phyloP scores from a whole-genome alignment of 257 asterid genomes.

The Solanum chmielewskii region DNA sequence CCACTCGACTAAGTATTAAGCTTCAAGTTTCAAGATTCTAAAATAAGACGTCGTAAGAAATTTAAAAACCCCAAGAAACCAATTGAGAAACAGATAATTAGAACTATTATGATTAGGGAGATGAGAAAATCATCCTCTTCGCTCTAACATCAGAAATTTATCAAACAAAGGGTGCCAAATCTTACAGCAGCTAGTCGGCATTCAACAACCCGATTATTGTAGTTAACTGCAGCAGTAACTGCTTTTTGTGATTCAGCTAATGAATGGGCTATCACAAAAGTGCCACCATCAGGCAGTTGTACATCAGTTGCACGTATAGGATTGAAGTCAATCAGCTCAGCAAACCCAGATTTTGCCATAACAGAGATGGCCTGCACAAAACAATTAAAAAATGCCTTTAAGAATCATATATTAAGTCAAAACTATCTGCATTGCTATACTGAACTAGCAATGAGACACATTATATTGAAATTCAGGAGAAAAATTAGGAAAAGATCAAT shows the following conservation, averaged over 20 bases:
- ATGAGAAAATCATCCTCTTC: background rate
- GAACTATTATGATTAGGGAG: background rate
- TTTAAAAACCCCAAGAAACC: background rate
- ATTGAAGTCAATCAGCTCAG: conserved; percentile 93
- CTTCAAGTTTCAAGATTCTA: background rate
- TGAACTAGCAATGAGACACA: background rate
- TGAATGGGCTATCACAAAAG: conserved; percentile 84
- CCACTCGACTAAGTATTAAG: background rate
- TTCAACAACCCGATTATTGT: conserved; percentile 92
- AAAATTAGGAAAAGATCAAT: background rate
- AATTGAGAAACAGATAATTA: background rate
- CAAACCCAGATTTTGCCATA: conserved; percentile 91
- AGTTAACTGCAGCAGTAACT: conserved; percentile 90
- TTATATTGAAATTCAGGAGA: background rate
- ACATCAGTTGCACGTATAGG: conserved; percentile 85
- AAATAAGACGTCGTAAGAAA: background rate
- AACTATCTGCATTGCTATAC: background rate
- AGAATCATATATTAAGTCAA: background rate
- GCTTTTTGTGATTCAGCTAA: conserved; percentile 94
- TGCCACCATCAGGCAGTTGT: conserved; percentile 85
- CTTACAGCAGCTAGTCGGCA: conserved; percentile 92
- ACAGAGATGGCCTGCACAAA: conserved; percentile 65
- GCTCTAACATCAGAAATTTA: background rate
- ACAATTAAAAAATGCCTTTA: background rate
- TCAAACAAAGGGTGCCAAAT: background rate